phyloP scores from a whole-genome alignment of 495 filamentous ascomycete species.

The Neurospora sp. region DNA sequence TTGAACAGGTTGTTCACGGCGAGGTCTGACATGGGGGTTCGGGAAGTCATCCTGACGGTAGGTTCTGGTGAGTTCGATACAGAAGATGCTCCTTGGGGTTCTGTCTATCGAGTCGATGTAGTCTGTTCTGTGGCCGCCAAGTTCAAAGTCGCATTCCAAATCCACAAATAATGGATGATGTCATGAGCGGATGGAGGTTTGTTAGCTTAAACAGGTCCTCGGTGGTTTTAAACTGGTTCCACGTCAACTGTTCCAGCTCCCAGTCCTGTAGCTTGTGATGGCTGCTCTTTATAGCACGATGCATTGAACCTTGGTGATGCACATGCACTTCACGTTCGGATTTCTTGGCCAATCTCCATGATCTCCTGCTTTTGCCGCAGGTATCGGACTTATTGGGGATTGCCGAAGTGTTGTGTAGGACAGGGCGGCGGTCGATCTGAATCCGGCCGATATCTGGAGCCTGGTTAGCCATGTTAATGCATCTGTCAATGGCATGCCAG shows the following conservation, averaged over 20 bases:
- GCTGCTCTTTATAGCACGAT: not conserved
- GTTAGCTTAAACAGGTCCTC: not conserved
- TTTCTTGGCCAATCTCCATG: not conserved
- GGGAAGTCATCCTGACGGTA: not conserved
- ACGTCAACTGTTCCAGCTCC: not conserved
- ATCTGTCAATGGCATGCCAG: not conserved
- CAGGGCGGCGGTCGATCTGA: not conserved
- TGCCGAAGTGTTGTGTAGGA: not conserved
- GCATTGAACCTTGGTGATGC: not conserved
- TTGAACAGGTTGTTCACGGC: conserved; percentile 31
- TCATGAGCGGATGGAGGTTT: not conserved
- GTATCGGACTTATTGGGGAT: not conserved
- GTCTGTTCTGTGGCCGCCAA: not conserved
- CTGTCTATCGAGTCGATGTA: not conserved
- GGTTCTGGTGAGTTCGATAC: not conserved
- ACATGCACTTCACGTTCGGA: not conserved
- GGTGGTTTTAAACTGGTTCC: not conserved
- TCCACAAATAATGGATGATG: not conserved
- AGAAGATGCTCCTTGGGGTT: not conserved
- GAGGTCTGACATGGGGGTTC: not conserved
- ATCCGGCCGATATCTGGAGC: not conserved
- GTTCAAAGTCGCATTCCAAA: not conserved
- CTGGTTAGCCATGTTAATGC: not conserved
- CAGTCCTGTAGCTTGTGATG: not conserved
- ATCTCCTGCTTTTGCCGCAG: not conserved